A percentile compares a stretch with the other conserved stretches of the same genome.
These are phyloP conservation scores for Pseudonitzschia multiseries DNA, from an alignment of 108 stramenopile genomes.

Conservation along the genomic window DNA sequence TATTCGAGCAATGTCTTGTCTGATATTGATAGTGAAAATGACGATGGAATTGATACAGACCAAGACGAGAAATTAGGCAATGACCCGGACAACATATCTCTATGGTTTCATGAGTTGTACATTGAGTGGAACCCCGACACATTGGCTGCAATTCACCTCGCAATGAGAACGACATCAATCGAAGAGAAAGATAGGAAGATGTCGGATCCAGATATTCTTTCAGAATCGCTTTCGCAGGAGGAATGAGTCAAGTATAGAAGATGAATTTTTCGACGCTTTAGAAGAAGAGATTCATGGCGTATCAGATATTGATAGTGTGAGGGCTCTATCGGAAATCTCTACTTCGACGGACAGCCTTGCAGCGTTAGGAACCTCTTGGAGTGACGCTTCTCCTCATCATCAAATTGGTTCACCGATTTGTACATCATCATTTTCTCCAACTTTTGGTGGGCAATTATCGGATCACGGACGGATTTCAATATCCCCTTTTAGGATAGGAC, in stretches of 20 bases:
- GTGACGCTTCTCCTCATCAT: not conserved
- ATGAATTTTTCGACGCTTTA: conserved; percentile 66
- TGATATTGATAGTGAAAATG: not conserved
- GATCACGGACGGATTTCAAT: not conserved
- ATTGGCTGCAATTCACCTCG: conserved; percentile 56
- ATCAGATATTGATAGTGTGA: conserved; percentile 7
- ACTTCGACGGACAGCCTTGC: conserved; percentile 23
- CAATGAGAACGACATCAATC: conserved; percentile 32
- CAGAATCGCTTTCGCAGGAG: not conserved
- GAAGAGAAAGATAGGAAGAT: not conserved
- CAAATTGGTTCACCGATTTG: conserved; percentile 1
- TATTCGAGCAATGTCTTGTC: conserved; percentile 19
- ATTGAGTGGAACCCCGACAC: conserved; percentile 86
- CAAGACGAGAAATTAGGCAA: not conserved
- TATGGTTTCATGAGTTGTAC: conserved; percentile 64
- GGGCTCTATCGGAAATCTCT: conserved; percentile 31
- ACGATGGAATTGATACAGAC: not conserved
- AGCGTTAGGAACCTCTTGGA: not conserved
- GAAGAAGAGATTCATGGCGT: conserved; percentile 43
- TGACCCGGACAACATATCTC: conserved; percentile 26
- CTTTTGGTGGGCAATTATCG: not conserved
- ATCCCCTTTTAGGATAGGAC: conserved; percentile 13
- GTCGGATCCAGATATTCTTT: conserved; percentile 2
- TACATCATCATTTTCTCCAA: conserved; percentile 6
- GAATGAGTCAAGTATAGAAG: conserved; percentile 25